Percentiles rank a stretch among this genome's conserved stretches.
phyloP scores from a whole-genome alignment of 164 flowering plant species.

The Aristolochia fimbriata region DNA sequence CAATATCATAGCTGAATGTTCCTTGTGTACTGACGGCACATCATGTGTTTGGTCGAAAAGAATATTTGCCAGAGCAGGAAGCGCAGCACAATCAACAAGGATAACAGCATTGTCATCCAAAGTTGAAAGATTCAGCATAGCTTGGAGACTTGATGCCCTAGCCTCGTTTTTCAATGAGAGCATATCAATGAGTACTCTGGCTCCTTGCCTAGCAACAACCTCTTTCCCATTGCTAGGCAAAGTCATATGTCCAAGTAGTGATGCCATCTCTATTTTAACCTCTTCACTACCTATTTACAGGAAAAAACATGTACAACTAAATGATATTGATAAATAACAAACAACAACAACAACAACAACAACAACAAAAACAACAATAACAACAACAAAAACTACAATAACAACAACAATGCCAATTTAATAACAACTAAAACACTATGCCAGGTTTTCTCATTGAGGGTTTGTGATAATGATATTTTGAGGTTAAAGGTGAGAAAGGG shows the following conservation, averaged over 20 bases:
- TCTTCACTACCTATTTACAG: constrained; percentile 35
- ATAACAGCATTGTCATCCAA: constrained; percentile 49
- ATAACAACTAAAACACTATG: too few relatives aligned
- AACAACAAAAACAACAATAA: too few relatives aligned
- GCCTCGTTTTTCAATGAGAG: constrained; percentile 29
- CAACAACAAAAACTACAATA: too few relatives aligned
- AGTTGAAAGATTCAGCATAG: constrained; percentile 38
- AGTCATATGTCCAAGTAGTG: constrained; percentile 40
- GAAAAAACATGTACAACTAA: neutral
- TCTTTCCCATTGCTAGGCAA: constrained; percentile 44
- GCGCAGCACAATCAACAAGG: constrained; percentile 43
- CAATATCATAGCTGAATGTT: constrained; percentile 23
- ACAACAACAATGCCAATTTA: too few relatives aligned
- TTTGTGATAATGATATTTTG: too few relatives aligned
- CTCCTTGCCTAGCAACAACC: constrained; percentile 37
- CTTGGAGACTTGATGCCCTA: constrained; percentile 34
- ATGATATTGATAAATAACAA: too few relatives aligned
- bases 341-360: too few relatives aligned
- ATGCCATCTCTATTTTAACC: constrained; percentile 43
- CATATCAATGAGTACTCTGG: constrained; percentile 37
- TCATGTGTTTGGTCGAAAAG: constrained; percentile 21
- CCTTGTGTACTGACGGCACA: constrained; percentile 15
- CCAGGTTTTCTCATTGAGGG: too few relatives aligned
- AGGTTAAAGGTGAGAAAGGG: too few relatives aligned
- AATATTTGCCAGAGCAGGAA: constrained; percentile 32